Evolutionary conservation across 31 red algal species (phyloP).

Genomic region (Endocladia muricata): DNA sequence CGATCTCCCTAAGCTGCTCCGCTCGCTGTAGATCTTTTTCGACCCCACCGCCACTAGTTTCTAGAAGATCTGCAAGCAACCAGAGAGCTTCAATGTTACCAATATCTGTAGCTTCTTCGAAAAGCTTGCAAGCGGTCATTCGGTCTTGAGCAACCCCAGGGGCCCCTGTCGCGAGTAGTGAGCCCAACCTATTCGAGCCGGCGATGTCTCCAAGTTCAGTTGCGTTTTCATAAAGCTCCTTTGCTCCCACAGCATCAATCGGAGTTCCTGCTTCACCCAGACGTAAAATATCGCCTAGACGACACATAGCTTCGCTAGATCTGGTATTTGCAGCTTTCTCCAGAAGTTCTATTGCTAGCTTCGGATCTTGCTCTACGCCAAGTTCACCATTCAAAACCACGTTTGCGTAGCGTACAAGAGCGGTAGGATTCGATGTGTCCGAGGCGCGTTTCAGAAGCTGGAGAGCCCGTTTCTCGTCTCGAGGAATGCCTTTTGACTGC

Average conservation of each 20-base stretch:
- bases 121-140: constrained; percentile 9
- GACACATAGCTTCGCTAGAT: constrained; percentile 37
- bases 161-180: constrained; percentile 29
- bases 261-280: constrained; percentile 16
- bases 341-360: constrained; percentile 23
- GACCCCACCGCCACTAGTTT: constrained; percentile 27
- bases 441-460: constrained; percentile 6
- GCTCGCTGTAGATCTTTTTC: constrained; percentile 33
- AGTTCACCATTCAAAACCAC: constrained; percentile 37
- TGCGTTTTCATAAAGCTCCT: constrained; percentile 34
- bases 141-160: constrained; percentile 18
- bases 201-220: constrained; percentile 32
- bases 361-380: constrained; percentile 20
- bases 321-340: constrained; percentile 22
- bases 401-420: constrained; percentile 14
- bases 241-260: constrained; percentile 8
- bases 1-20: constrained; percentile 32
- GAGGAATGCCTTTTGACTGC: constrained; percentile 29
- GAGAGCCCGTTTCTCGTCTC: constrained; percentile 27
- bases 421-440: constrained; percentile 15
- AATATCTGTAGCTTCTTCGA: constrained; percentile 27
- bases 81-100: constrained; percentile 33
- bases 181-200: constrained; percentile 21
- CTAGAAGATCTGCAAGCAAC: constrained; percentile 36
- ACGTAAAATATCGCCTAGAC: constrained; percentile 25